Percentiles rank a stretch among this genome's conserved stretches.
These are phyloP conservation scores for Discostella stelligera DNA, from an alignment of 352 stramenopile species.

Conservation along the genomic window DNA sequence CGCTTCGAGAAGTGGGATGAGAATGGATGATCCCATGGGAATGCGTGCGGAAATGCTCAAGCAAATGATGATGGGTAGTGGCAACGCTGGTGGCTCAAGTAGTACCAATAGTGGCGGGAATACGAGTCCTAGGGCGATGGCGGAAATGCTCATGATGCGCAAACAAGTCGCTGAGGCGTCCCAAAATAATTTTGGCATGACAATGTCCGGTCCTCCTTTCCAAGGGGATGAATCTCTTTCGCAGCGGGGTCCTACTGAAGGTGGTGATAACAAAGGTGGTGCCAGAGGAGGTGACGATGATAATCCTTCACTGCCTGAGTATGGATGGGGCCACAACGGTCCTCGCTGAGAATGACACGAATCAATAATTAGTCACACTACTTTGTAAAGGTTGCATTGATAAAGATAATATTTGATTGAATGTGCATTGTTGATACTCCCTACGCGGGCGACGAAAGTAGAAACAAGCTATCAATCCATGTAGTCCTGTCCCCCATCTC, in stretches of 20 bases:
- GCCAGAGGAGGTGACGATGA: slow-evolving; percentile 1
- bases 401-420: neutral
- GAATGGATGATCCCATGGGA: slow-evolving; percentile 9
- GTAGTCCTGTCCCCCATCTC: neutral
- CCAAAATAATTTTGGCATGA: neutral
- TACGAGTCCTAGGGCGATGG: neutral
- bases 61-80: slow-evolving; percentile 12
- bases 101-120: neutral
- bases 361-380: no score
- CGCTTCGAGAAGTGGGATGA: neutral
- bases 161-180: neutral
- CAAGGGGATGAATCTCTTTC: neutral
- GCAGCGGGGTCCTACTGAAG: neutral
- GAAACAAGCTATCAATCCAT: no score
- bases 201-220: neutral
- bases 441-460: neutral
- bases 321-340: slow-evolving; percentile 5
- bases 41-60: slow-evolving; percentile 19
- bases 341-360: slow-evolving; percentile 6
- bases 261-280: neutral
- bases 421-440: neutral
- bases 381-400: neutral
- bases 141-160: slow-evolving; percentile 2
- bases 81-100: neutral
- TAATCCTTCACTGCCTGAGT: slow-evolving; percentile 14